Conservation (phyloP, 176 grass and related monocot genomes). For the Poa annua region DNA sequence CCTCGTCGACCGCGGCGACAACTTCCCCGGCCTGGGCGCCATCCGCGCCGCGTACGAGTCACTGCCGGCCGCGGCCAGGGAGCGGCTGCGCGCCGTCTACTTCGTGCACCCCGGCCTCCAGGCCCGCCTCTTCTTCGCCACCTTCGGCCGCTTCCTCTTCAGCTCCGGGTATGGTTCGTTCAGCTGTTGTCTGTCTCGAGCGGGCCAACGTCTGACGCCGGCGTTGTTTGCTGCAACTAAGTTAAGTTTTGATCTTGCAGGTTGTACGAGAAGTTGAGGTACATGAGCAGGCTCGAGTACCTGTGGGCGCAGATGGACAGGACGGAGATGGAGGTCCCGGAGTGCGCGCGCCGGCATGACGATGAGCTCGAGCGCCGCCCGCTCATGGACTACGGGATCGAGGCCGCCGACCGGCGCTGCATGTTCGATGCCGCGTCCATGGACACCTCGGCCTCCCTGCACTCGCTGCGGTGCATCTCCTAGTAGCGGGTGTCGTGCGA, state of each 20-base stretch:
- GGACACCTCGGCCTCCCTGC: constrained; percentile 61
- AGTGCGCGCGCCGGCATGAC: constrained; percentile 69
- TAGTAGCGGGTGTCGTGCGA: constrained; percentile 36
- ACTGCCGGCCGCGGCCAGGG: constrained; percentile 46
- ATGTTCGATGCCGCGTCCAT: constrained; percentile 64
- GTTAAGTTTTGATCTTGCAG: constrained; percentile 37
- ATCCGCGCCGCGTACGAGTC: constrained; percentile 69
- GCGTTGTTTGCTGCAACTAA: background rate
- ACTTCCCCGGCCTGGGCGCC: constrained; percentile 73
- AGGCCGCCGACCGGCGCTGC: constrained; percentile 48
- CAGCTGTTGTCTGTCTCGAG: background rate
- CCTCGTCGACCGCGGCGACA: constrained; percentile 56
- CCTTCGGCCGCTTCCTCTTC: constrained; percentile 80
- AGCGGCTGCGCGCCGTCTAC: constrained; percentile 67
- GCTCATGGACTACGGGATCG: constrained; percentile 80
- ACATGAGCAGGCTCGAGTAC: constrained; percentile 81
- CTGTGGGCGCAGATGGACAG: constrained; percentile 68
- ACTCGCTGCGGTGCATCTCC: constrained; percentile 67
- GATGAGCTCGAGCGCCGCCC: constrained; percentile 85
- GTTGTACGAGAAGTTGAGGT: constrained; percentile 74
- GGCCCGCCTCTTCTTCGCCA: constrained; percentile 90
- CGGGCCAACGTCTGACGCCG: background rate
- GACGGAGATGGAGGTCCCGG: constrained; percentile 66
- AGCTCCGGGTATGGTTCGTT: constrained; percentile 52
- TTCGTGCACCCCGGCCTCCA: constrained; percentile 91